Conservation (phyloP, 2,329 filamentous ascomycete genomes). For the Fusarium annulatum region DNA sequence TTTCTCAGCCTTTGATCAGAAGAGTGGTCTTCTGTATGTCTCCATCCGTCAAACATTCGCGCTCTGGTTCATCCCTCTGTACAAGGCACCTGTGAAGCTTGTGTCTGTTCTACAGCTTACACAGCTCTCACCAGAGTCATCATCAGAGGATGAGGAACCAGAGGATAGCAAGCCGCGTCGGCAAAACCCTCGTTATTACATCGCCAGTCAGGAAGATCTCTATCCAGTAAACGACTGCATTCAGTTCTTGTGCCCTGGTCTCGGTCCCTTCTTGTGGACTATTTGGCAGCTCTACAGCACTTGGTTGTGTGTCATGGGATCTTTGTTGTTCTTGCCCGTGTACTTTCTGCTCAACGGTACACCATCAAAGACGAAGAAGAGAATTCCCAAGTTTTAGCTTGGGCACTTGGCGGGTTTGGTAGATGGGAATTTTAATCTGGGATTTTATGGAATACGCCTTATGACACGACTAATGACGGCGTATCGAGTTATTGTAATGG, state of each 20-base stretch:
- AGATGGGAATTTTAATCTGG: neutral
- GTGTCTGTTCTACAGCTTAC: constrained; percentile 74
- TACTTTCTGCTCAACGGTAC: constrained; percentile 48
- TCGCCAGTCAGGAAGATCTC: constrained; percentile 80
- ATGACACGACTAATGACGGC: constrained; percentile 22
- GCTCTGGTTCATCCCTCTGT: constrained; percentile 81
- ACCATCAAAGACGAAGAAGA: constrained; percentile 23
- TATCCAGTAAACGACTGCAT: constrained; percentile 83
- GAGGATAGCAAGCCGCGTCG: constrained; percentile 27
- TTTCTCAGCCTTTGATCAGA: constrained; percentile 72
- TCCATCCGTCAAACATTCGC: constrained; percentile 79
- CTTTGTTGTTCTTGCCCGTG: constrained; percentile 55
- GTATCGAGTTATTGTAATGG: neutral
- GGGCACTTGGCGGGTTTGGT: fast-evolving
- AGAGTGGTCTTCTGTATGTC: constrained; percentile 76
- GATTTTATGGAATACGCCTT: neutral
- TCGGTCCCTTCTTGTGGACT: constrained; percentile 65
- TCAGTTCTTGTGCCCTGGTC: constrained; percentile 74
- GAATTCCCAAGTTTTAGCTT: constrained; percentile 23
- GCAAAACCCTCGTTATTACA: constrained; percentile 68
- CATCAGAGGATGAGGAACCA: constrained; percentile 28
- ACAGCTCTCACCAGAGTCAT: constrained; percentile 51
- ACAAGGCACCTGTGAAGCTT: constrained; percentile 74
- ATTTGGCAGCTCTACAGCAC: constrained; percentile 74
- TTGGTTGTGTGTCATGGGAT: constrained; percentile 70